These are phyloP conservation scores for Speleostelium caveatum DNA, from an alignment of 78 protist genomes.

Conservation along the genomic window DNA sequence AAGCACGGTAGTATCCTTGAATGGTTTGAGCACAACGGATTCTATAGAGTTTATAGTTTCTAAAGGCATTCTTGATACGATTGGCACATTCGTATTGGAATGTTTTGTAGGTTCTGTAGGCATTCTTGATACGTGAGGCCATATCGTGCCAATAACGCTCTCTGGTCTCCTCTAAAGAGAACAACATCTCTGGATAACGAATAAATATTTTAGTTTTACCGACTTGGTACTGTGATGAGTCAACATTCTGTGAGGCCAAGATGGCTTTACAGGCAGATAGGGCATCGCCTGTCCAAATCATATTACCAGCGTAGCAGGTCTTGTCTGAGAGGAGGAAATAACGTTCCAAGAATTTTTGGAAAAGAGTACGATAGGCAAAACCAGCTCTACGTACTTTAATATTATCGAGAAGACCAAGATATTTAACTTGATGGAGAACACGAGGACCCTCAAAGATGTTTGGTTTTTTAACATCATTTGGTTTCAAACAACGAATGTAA, in stretches of 20 bases:
- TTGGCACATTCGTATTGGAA: conserved; percentile 75
- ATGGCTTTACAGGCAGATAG: conserved; percentile 61
- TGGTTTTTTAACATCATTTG: conserved; percentile 88
- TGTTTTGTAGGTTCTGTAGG: conserved; percentile 55
- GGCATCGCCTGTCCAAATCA: conserved; percentile 79
- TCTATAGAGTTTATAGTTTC: conserved; percentile 58
- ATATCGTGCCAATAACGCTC: conserved; percentile 83
- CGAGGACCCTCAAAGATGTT: conserved; percentile 76
- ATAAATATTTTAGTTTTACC: conserved; percentile 90
- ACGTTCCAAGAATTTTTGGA: conserved; percentile 84
- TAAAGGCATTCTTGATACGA: conserved; percentile 75
- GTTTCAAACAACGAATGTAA: conserved; percentile 93
- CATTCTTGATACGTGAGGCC: conserved; percentile 76
- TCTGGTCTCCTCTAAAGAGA: conserved; percentile 75
- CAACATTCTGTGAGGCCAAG: conserved; percentile 59
- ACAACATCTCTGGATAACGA: conserved; percentile 87
- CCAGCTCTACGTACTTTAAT: conserved; percentile 96
- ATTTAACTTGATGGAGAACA: conserved; percentile 75
- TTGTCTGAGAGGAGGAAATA: conserved; percentile 71
- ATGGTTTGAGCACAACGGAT: conserved; percentile 70
- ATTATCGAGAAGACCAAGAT: conserved; percentile 93
- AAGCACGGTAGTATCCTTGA: conserved; percentile 77
- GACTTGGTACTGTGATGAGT: conserved; percentile 79
- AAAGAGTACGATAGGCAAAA: conserved; percentile 89
- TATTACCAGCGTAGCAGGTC: conserved; percentile 74